Evolutionary conservation across 2,329 filamentous ascomycete genomes (phyloP), one percentile per base, ranked within the genome.

Genomic region (Epichloe gansuensis): DNA sequence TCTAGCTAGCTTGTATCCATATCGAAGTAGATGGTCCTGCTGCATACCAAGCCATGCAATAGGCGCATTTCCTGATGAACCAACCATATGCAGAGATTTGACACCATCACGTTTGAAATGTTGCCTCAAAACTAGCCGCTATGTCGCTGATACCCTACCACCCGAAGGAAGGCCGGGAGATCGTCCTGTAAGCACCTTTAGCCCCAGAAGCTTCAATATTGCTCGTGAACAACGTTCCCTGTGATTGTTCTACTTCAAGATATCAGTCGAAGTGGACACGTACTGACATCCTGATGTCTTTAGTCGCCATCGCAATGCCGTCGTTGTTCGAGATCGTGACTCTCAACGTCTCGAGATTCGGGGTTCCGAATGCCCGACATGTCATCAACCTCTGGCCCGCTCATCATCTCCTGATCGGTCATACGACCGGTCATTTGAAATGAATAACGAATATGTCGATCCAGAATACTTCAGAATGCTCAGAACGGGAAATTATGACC

Each of bases 401-500:
- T 53, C 66, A 64, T 40, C 65, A 64, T 38, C 78, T 41, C 68
- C 75, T 50, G 75, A 80, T 23, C 69, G 71, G 35, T 65, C 72
- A 55, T 80, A 71, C 63, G 77, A 77, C 51, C 61, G 59, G n/a
- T 56, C 63, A 4, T 67, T 61, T 51, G 66, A 62, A 42, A 60
- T 68, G 35, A 63, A 66, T 49, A 69, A 71, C 36, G 77, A 85
- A 47, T 97, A 90, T 64, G 86, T 96, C 59, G 85, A 90, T 61
- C 90, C 90, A 2, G 82, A 89, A 49, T 98, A 98, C 73, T 98
- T 98, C 68, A 88, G 88, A 61, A 90, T 97, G 85, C 82, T 98
- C 41, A 85, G 82, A 68, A 67, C 75, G 61, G 67, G 72, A 66
- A 64, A 72, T 58, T 51, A 63, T 67, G 73, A 67, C 66, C 74